Evolutionary conservation across 2,329 filamentous ascomycete species (phyloP), one percentile per base, ranked within the genome.

Genomic region (Ceratocystis colombiana): DNA sequence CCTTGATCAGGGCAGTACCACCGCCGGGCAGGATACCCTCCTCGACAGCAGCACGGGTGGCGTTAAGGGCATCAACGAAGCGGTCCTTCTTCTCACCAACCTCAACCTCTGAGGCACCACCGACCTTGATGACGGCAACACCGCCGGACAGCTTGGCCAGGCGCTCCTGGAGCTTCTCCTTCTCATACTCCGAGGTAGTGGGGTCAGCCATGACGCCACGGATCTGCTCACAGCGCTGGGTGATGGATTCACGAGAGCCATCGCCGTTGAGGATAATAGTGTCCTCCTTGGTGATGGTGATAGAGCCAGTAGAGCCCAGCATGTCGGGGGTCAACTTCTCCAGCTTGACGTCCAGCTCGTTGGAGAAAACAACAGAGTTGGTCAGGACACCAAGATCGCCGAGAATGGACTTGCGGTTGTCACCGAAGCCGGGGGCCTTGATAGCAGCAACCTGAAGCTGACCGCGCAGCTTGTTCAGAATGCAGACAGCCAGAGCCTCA

Each of bases 11-110:
- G 73, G 92, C 94, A 74, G 94, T 99, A 77, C 94, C 94, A 85
- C 94, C 94, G 82, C 94, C 94, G 72, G 94, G 94, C 71, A 99
- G 88, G 78, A 99, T 99, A 79, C 94, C 94, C 81, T 97, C 92
- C 85, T 99, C 94, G 71, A 99, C 94, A 73, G 94, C 94, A 72
- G 94, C 94, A 73, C 94, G 93, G 71, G 94, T 99, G 72, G 94
- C 94, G 79, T 99, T 99, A 69, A 99, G 83, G 68, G 94, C 94
- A 79, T 99, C 94, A 69, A 99, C 94, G 73, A 97, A 96, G 76
- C 94, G 90, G 78, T 99, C 94, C 87, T 99, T 99, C 90, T 99
- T 99, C 86, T 99, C 94, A 72, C 92, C 88, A 67, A 99, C 94
- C 84, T 99, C 94, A 71, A 99, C 93, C 80, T 99, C 94, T 70